Percentiles rank a stretch among this genome's conserved stretches.
Evolutionary conservation across 192 early-diverging fungal genomes (phyloP).

Genomic region (Chytriomyces sp.): DNA sequence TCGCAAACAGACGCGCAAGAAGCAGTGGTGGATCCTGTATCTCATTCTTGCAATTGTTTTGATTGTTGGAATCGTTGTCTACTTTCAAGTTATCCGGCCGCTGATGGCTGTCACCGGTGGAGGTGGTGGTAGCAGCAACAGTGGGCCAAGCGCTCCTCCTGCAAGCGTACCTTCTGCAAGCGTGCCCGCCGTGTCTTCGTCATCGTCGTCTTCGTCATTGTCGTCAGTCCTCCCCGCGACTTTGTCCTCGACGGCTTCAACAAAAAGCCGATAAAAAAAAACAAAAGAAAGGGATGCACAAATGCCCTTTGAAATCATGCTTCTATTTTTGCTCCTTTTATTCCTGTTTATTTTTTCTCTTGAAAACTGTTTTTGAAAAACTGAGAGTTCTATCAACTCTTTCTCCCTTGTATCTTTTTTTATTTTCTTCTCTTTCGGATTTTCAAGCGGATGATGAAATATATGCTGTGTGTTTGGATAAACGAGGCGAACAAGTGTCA

Average conservation of each 20-base stretch:
- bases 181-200: not conserved
- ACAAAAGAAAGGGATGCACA: not conserved
- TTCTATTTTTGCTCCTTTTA: not conserved
- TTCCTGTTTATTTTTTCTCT: not conserved
- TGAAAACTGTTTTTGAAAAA: not conserved
- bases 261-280: too few species aligned
- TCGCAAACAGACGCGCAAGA: constrained; percentile 53
- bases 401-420: not conserved
- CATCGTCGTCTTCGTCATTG: constrained; percentile 34
- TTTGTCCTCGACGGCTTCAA: too few species aligned
- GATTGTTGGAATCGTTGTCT: constrained; percentile 33
- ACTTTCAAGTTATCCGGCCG: constrained; percentile 20
- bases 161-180: not conserved
- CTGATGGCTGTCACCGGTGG: not conserved
- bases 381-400: not conserved
- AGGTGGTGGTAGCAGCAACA: not conserved
- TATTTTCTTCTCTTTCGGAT: not conserved
- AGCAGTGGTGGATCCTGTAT: constrained; percentile 47
- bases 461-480: too few species aligned
- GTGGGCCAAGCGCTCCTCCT: not conserved
- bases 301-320: not conserved
- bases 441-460: not conserved
- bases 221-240: constrained; percentile 1
- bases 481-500: too few species aligned
- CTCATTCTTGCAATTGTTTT: constrained; percentile 39